Evolutionary conservation across 2,329 filamentous ascomycete species (phyloP), one percentile per base, ranked within the genome.

Genomic region (Pseudocercospora fijiensis): DNA sequence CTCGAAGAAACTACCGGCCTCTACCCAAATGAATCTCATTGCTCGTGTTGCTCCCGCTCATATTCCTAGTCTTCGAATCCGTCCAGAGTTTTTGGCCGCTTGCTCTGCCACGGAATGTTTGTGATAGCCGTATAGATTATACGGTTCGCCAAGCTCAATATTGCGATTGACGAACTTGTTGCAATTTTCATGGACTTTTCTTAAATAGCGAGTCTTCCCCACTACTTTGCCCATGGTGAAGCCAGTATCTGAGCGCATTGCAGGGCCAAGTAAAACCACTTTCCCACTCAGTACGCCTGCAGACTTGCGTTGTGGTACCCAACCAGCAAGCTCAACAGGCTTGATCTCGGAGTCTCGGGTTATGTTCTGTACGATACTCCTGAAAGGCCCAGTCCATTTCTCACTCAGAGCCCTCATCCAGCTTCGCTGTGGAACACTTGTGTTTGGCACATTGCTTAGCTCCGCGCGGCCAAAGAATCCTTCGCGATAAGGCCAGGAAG

Each of bases 401-500:
- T 43, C 43, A 11, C 66, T 63, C 16, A 67, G 20, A 9, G 64
- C 45, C 24, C 64, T 65, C 66, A 69, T 69, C 61, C 67, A 59
- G 24, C 58, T 64, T 13, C 61, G 60, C 45, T 62, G 66, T 16
- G 27, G 58, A 10, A 58, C 52, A 7, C 78, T 78, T 0, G 73
- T 76, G 0, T 69, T 65, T 0, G 84, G 84, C 0, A 83, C 74
- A 0, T 77, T 72, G 2, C 80, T 77, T 2, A 67, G 63, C 28
- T 65, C 64, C 6, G 52, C 59, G 3, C 60, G 60, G 18, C 60
- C 67, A 45, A 70, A 63, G 59, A 68, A 72, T 13, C 69, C 70
- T 27, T 60, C 58, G 10, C 70, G 65, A 56, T 69, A 68, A 6
- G 71, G 70, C 84, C 84, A 87, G 0, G 83, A 84, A 13, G 83